Conservation (phyloP, 345 rosid genomes). For the Corchorus olitorius region DNA sequence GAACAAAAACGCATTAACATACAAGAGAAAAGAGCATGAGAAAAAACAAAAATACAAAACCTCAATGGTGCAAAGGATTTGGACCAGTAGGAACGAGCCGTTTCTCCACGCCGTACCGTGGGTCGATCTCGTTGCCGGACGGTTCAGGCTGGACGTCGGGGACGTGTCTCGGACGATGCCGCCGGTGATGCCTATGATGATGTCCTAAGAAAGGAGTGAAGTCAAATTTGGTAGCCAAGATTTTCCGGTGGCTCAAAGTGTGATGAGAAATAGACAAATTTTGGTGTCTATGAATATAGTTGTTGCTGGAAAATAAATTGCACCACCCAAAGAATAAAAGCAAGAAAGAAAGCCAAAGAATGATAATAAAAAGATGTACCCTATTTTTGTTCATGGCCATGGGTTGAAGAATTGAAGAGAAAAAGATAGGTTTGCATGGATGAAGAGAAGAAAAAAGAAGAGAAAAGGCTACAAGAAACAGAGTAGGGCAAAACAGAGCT, state of each 20-base stretch:
- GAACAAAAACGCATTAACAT: constrained; percentile 19
- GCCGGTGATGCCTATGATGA: constrained; percentile 12
- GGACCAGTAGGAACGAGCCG: constrained; percentile 82
- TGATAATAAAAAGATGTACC: background rate
- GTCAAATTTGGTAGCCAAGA: constrained; percentile 48
- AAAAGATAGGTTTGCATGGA: constrained; percentile 5
- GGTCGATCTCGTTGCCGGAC: constrained; percentile 45
- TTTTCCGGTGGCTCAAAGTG: constrained; percentile 37
- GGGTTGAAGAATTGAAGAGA: constrained; percentile 16
- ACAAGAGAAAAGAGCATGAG: background rate
- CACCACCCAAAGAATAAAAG: constrained; percentile 34
- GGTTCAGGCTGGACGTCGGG: constrained; percentile 21
- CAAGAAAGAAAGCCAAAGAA: constrained; percentile 31
- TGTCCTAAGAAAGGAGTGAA: constrained; percentile 52
- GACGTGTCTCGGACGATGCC: background rate
- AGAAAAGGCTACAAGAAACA: constrained; percentile 11
- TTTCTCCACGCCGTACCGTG: constrained; percentile 54
- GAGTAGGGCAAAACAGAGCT: constrained; percentile 12
- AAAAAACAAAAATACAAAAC: background rate
- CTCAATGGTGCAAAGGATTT: constrained; percentile 82
- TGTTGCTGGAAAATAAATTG: constrained; percentile 4
- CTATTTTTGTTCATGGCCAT: background rate
- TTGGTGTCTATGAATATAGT: background rate
- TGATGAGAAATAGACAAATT: background rate
- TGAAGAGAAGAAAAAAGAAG: background rate